phyloP scores from a whole-genome alignment of 1,284 basidiomycete species.

The Spongispora temasekensis region DNA sequence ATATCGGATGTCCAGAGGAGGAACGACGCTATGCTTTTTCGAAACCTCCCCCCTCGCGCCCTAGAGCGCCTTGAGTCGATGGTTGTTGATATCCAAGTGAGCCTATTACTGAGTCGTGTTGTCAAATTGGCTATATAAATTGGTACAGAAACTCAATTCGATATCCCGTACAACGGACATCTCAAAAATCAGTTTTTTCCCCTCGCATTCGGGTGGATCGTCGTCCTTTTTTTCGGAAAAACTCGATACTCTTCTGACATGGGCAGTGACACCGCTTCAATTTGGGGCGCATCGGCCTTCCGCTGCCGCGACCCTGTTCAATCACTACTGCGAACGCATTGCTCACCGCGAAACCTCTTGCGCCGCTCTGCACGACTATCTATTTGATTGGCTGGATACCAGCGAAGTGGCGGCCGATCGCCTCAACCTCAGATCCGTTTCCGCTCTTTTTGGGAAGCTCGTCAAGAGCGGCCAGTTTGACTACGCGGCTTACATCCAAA shows the following conservation, averaged over 20 bases:
- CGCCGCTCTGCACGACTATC: slow-evolving; percentile 64
- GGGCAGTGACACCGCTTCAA: slow-evolving; percentile 84
- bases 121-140: background rate
- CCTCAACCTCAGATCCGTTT: slow-evolving; percentile 61
- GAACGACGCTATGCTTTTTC: slow-evolving; percentile 79
- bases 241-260: slow-evolving; percentile 80
- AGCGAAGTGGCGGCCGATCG: slow-evolving; percentile 61
- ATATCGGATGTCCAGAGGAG: slow-evolving; percentile 62
- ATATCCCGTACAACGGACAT: slow-evolving; percentile 75
- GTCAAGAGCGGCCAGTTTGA: slow-evolving; percentile 78
- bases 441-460: slow-evolving; percentile 79
- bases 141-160: slow-evolving; percentile 72
- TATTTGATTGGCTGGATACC: slow-evolving; percentile 87
- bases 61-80: slow-evolving; percentile 60
- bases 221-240: slow-evolving; percentile 61
- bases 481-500: slow-evolving; percentile 83
- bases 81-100: slow-evolving; percentile 75
- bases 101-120: slow-evolving; percentile 6
- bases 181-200: slow-evolving; percentile 62
- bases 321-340: slow-evolving; percentile 66
- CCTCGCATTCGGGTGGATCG: slow-evolving; percentile 36
- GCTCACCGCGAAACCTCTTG: slow-evolving; percentile 56
- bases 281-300: slow-evolving; percentile 86
- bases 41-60: slow-evolving; percentile 59
- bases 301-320: slow-evolving; percentile 76